A percentile compares a stretch with the other conserved stretches of the same genome.
These are phyloP conservation scores for Mycosphaerelloides madeirae DNA, from an alignment of 2,329 filamentous ascomycete species.

Conservation along the genomic window DNA sequence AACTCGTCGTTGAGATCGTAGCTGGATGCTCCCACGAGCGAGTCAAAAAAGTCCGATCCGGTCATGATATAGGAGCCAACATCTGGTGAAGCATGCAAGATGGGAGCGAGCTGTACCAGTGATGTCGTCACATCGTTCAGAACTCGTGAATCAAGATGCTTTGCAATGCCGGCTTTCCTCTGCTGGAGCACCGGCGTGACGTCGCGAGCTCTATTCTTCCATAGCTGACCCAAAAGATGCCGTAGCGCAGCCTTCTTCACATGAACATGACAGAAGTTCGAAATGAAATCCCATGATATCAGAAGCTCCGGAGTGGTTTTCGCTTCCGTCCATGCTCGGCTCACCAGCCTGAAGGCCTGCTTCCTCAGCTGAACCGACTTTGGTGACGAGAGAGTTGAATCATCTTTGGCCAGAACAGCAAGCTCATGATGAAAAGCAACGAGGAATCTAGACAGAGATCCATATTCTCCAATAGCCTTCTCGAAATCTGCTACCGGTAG, in stretches of 20 bases:
- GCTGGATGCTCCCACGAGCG: conserved; percentile 61
- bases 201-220: conserved; percentile 45
- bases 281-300: conserved; percentile 62
- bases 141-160: conserved; percentile 55
- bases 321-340: conserved; percentile 15
- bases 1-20: conserved; percentile 57
- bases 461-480: conserved; percentile 48
- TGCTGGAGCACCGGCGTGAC: conserved; percentile 55
- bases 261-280: conserved; percentile 64
- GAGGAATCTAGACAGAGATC: conserved; percentile 61
- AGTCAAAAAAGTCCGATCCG: conserved; percentile 83
- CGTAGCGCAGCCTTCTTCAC: conserved; percentile 57
- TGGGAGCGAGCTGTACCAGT: conserved; percentile 57
- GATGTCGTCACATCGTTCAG: conserved; percentile 6
- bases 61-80: conserved; percentile 63
- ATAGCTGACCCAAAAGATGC: conserved; percentile 47
- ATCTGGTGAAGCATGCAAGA: conserved; percentile 58
- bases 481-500: conserved; percentile 54
- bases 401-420: conserved; percentile 21
- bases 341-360: conserved; percentile 58
- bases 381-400: conserved; percentile 22
- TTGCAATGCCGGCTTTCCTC: conserved; percentile 59
- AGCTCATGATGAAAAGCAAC: conserved; percentile 59
- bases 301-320: conserved; percentile 41
- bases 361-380: conserved; percentile 54